These are phyloP conservation scores for Plasmodiophora brassicae DNA, from an alignment of 208 protist species.

Conservation along the genomic window DNA sequence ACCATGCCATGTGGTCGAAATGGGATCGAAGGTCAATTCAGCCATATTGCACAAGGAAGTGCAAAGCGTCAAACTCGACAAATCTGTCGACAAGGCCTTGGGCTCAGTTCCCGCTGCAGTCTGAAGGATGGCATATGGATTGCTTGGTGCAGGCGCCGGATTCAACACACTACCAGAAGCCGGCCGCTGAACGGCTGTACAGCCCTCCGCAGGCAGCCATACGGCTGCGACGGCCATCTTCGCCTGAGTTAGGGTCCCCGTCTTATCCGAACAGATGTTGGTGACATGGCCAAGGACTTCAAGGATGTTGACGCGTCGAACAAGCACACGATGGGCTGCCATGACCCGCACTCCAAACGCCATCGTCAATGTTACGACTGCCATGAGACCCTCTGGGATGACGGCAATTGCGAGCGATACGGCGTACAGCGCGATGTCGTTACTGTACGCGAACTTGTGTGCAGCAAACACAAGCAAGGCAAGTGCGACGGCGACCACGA, in stretches of 20 bases:
- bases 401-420: constrained; percentile 92
- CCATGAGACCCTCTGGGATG: constrained; percentile 94
- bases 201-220: neutral
- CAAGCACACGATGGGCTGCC: constrained; percentile 87
- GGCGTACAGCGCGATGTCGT: constrained; percentile 56
- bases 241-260: constrained; percentile 96
- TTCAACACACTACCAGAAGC: no score
- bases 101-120: no score
- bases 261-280: constrained; percentile 98
- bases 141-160: no score
- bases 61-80: no score
- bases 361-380: constrained; percentile 88
- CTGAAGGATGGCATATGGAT: no score
- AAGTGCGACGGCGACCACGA: neutral
- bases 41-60: constrained; percentile 23
- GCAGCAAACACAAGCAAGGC: neutral
- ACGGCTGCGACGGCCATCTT: constrained; percentile 81
- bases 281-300: constrained; percentile 92
- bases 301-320: constrained; percentile 85
- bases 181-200: no score
- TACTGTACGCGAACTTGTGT: neutral
- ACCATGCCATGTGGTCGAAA: neutral
- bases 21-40: neutral
- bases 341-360: constrained; percentile 86
- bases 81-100: no score